Evolutionary conservation across 352 stramenopile species (phyloP).

Genomic region (Elongisporangium anandrum): DNA sequence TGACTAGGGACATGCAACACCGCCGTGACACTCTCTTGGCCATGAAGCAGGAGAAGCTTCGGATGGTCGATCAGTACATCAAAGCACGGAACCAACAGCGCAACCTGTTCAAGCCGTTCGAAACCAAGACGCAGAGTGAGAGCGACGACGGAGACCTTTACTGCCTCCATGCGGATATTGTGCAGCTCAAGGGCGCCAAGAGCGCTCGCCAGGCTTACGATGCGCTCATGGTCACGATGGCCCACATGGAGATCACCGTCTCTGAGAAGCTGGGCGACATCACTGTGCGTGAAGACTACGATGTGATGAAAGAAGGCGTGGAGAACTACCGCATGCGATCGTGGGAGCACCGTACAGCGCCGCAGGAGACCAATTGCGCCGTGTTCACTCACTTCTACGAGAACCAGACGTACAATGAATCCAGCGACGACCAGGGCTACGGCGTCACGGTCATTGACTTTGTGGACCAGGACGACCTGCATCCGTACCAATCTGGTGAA

Average conservation of each 20-base stretch:
- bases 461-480: slow-evolving; percentile 14
- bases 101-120: slow-evolving; percentile 33
- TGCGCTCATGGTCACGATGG: slow-evolving; percentile 3
- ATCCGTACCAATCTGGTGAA: slow-evolving; percentile 10
- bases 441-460: slow-evolving; percentile 13
- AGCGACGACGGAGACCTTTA: slow-evolving; percentile 29
- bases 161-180: background rate
- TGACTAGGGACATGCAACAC: slow-evolving; percentile 21
- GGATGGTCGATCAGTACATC: slow-evolving; percentile 27
- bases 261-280: slow-evolving; percentile 36
- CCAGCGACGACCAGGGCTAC: slow-evolving; percentile 12
- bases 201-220: too few relatives aligned
- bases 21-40: slow-evolving; percentile 25
- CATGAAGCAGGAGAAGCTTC: slow-evolving; percentile 34
- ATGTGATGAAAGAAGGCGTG: slow-evolving; percentile 12
- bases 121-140: slow-evolving; percentile 14
- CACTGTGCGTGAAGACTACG: slow-evolving; percentile 46
- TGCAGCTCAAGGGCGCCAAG: too few relatives aligned
- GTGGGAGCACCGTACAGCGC: too few relatives aligned
- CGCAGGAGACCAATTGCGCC: too few relatives aligned
- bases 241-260: slow-evolving; percentile 44
- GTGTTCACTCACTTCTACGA: slow-evolving; percentile 14
- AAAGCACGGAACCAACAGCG: slow-evolving; percentile 20
- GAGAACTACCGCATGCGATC: too few relatives aligned
- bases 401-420: slow-evolving; percentile 8